phyloP scores from a whole-genome alignment of 2,329 filamentous ascomycete species.

The Magnaporthiopsis rhizophila region DNA sequence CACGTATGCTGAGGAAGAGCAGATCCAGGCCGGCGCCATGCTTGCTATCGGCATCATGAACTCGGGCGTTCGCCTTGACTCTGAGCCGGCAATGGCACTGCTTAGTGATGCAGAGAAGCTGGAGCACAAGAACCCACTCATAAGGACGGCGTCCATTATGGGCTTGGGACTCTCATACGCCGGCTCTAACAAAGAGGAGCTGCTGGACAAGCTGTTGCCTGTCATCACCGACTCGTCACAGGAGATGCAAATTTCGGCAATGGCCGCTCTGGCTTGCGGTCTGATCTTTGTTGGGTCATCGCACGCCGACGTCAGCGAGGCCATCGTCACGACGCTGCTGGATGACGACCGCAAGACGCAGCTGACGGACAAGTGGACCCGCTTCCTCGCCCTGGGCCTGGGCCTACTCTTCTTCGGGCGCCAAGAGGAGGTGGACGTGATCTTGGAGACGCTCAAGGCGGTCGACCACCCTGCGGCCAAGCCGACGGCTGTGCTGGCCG shows the following conservation, averaged over 20 bases:
- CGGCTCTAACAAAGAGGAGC: slow-evolving; percentile 82
- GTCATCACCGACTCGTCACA: slow-evolving; percentile 77
- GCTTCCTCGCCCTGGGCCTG: slow-evolving; percentile 90
- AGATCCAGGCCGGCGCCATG: slow-evolving; percentile 83
- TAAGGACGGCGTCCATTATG: slow-evolving; percentile 86
- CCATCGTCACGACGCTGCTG: slow-evolving; percentile 85
- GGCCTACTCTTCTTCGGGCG: slow-evolving; percentile 92
- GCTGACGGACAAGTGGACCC: slow-evolving; percentile 95
- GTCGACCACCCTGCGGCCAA: slow-evolving; percentile 96
- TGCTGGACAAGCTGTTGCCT: slow-evolving; percentile 78
- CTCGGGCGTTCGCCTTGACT: slow-evolving; percentile 81
- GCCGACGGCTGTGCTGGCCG: slow-evolving; percentile 87
- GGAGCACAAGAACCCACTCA: slow-evolving; percentile 65
- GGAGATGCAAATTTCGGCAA: slow-evolving; percentile 92
- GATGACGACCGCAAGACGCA: slow-evolving; percentile 88
- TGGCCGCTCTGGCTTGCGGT: slow-evolving; percentile 87
- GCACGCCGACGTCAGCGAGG: slow-evolving; percentile 82
- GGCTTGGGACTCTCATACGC: slow-evolving; percentile 91
- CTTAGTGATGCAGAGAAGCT: slow-evolving; percentile 75
- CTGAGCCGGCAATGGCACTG: slow-evolving; percentile 82
- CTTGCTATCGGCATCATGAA: slow-evolving; percentile 95
- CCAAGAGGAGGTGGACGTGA: slow-evolving; percentile 98
- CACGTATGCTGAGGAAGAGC: slow-evolving; percentile 73
- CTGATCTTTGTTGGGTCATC: slow-evolving; percentile 90
- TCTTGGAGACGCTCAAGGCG: slow-evolving; percentile 91